Evolutionary conservation across 1,284 basidiomycete genomes (phyloP).

Genomic region (Microstroma glucosiphilum): DNA sequence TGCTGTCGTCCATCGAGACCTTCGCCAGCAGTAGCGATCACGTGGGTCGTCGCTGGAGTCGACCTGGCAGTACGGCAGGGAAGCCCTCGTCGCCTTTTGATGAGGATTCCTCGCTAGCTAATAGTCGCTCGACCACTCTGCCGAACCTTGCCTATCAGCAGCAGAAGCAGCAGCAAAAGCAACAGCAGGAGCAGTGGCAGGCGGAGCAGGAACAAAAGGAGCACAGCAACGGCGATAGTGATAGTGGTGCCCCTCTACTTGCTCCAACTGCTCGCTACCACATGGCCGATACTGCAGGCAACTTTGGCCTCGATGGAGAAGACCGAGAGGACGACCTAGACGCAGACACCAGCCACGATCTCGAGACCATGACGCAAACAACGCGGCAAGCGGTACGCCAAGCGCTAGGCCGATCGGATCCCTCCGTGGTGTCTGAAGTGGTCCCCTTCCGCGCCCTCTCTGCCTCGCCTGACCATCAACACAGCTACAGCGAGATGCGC

Average conservation of each 20-base stretch:
- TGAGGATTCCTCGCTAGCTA: not conserved
- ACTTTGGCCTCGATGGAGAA: not conserved
- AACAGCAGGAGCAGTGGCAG: not conserved
- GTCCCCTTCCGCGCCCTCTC: no score
- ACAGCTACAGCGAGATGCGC: no score
- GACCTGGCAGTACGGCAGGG: not conserved
- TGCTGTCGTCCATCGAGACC: slow-evolving; percentile 4
- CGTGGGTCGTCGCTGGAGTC: not conserved
- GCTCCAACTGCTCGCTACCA: no score
- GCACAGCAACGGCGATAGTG: no score
- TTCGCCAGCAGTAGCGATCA: not conserved
- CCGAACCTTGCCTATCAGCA: not conserved
- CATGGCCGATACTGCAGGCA: not conserved
- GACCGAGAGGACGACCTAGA: not conserved
- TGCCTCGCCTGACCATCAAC: no score
- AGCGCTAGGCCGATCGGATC: not conserved
- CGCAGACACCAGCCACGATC: not conserved
- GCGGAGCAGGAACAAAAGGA: not conserved
- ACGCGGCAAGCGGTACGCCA: slow-evolving; percentile 2
- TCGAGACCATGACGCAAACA: slow-evolving; percentile 4
- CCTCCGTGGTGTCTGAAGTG: no score
- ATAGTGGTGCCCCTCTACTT: no score
- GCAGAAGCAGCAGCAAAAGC: not conserved
- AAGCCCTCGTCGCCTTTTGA: not conserved
- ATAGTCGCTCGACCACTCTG: not conserved